phyloP scores from a whole-genome alignment of 1,284 basidiomycete species.

The Sanguinoderma infundibulare region DNA sequence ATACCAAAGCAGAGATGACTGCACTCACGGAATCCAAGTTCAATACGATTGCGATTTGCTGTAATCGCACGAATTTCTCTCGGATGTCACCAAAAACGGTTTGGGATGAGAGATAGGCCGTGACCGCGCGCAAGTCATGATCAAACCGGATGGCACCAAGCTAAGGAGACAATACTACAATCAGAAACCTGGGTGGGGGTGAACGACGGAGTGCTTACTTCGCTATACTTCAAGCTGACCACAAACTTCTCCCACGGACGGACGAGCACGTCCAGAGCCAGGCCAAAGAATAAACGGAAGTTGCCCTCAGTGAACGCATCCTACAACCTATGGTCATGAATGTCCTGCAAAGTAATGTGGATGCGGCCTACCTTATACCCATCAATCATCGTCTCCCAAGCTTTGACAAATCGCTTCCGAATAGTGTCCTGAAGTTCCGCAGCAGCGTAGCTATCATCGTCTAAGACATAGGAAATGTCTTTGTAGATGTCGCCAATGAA shows the following conservation, averaged over 20 bases:
- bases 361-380: conserved; percentile 72
- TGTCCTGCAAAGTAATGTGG: not conserved
- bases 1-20: not conserved
- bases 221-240: conserved; percentile 83
- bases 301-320: conserved; percentile 88
- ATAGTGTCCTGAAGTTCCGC: conserved; percentile 89
- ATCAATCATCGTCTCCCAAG: conserved; percentile 85
- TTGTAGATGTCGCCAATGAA: conserved; percentile 89
- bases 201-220: conserved; percentile 52
- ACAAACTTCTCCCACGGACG: conserved; percentile 94
- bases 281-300: conserved; percentile 83
- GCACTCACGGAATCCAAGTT: conserved; percentile 83
- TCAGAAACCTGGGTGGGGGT: not conserved
- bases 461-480: conserved; percentile 86
- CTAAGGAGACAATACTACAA: conserved; percentile 48
- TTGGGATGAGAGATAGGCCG: conserved; percentile 83
- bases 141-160: conserved; percentile 98
- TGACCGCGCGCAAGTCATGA: conserved; percentile 87
- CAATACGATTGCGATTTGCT: conserved; percentile 92
- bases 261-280: conserved; percentile 86
- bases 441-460: conserved; percentile 85
- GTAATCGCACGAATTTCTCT: conserved; percentile 90
- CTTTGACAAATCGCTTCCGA: conserved; percentile 85
- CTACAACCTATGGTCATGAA: conserved; percentile 41
- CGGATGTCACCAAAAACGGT: conserved; percentile 86